These are phyloP conservation scores for Globisporangium camurandrum DNA, from an alignment of 352 stramenopile species.

Conservation along the genomic window DNA sequence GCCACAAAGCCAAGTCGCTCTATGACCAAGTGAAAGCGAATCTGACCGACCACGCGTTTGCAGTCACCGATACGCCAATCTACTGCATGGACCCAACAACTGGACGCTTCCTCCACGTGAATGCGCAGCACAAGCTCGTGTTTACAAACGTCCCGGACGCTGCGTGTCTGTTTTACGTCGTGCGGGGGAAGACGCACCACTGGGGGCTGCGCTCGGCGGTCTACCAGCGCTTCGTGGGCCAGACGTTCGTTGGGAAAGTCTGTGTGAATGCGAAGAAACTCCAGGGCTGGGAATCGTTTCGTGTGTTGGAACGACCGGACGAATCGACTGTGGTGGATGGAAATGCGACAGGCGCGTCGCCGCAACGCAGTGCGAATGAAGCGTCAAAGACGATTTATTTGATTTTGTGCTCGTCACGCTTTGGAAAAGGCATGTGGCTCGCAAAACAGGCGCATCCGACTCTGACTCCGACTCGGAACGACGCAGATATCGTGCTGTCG, in stretches of 20 bases:
- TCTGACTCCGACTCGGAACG: conserved; percentile 8
- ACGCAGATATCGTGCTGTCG: conserved; percentile 39
- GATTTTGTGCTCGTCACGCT: conserved; percentile 66
- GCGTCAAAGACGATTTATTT: conserved; percentile 38
- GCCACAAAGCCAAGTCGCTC: conserved; percentile 43
- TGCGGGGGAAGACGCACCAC: conserved; percentile 67
- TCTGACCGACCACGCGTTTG: conserved; percentile 50
- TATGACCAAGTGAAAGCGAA: conserved; percentile 60
- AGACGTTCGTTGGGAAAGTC: conserved; percentile 66
- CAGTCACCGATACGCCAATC: conserved; percentile 34
- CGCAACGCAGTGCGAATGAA: conserved; percentile 1
- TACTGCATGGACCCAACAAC: conserved; percentile 62
- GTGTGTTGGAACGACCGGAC: conserved; percentile 42
- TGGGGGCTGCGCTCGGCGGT: conserved; percentile 68
- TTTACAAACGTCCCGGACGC: conserved; percentile 50
- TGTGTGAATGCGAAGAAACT: conserved; percentile 60
- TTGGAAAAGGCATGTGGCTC: conserved; percentile 80
- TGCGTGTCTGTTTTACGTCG: conserved; percentile 69
- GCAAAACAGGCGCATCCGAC: conserved; percentile 30
- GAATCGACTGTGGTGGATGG: no score
- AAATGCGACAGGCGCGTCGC: no score
- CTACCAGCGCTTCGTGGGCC: conserved; percentile 58
- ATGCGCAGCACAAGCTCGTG: conserved; percentile 55
- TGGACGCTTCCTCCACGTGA: conserved; percentile 47
- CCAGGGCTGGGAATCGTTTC: conserved; percentile 64